phyloP scores from a whole-genome alignment of 2,329 filamentous ascomycete genomes.

The Grosmannia clavigera region DNA sequence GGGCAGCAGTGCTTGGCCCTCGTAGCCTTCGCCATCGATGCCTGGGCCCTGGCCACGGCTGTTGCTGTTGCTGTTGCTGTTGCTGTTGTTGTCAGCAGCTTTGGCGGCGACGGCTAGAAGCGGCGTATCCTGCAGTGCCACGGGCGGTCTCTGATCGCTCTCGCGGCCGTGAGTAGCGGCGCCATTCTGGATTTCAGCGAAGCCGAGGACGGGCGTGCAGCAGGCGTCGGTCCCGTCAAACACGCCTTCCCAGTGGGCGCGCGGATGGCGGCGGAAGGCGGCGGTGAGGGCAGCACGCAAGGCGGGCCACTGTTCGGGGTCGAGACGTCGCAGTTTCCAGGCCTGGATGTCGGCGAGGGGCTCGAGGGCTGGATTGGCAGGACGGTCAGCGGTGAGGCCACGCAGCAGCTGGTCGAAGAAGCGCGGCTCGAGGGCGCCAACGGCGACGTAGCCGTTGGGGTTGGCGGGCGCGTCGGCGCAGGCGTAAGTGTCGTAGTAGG shows the following conservation, averaged over 20 bases:
- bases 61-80: conserved; percentile 46
- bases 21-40: conserved; percentile 56
- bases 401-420: conserved; percentile 62
- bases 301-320: conserved; percentile 54
- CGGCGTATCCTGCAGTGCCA: conserved; percentile 59
- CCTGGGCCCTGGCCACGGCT: conserved; percentile 49
- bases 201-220: conserved; percentile 74
- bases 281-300: conserved; percentile 48
- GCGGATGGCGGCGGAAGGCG: conserved; percentile 56
- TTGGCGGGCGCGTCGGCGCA: conserved; percentile 45
- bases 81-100: conserved; percentile 42
- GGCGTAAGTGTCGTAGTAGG: conserved; percentile 83
- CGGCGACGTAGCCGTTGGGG: conserved; percentile 58
- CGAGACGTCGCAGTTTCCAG: conserved; percentile 40
- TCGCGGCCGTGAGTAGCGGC: conserved; percentile 27
- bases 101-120: conserved; percentile 40
- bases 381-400: conserved; percentile 43
- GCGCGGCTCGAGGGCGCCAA: conserved; percentile 81
- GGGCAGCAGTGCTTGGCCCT: conserved; percentile 42
- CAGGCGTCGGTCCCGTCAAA: conserved; percentile 92
- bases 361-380: neutral
- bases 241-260: conserved; percentile 68
- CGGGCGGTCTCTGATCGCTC: conserved; percentile 58
- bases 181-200: conserved; percentile 54
- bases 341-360: conserved; percentile 16